Conservation (phyloP, 139 green algal genomes). For the Pseudopediastrum boryanum region DNA sequence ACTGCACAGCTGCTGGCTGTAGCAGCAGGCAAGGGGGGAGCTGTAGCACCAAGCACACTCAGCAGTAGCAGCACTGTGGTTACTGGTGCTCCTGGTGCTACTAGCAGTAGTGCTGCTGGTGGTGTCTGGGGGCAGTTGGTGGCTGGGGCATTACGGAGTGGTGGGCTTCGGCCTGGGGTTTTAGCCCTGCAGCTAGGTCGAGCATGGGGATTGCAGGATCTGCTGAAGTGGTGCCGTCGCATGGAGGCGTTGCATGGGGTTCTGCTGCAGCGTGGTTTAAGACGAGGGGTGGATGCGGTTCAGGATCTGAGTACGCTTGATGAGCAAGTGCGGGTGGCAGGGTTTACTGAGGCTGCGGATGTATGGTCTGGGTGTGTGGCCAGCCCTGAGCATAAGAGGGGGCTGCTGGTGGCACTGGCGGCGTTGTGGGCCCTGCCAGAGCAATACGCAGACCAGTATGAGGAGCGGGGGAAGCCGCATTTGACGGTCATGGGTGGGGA, state of each 20-base stretch:
- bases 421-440: slow-evolving; percentile 63
- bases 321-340: slow-evolving; percentile 40
- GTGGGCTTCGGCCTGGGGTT: slow-evolving; percentile 54
- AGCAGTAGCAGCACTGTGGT: slow-evolving; percentile 21
- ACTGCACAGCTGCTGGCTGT: slow-evolving; percentile 62
- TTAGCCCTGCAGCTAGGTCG: slow-evolving; percentile 60
- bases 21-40: slow-evolving; percentile 56
- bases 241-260: slow-evolving; percentile 57
- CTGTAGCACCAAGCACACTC: slow-evolving; percentile 38
- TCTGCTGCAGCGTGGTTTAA: slow-evolving; percentile 18
- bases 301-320: slow-evolving; percentile 32
- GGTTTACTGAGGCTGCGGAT: slow-evolving; percentile 55
- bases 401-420: slow-evolving; percentile 59
- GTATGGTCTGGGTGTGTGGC: slow-evolving; percentile 52
- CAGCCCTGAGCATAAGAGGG: slow-evolving; percentile 28
- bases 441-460: slow-evolving; percentile 46
- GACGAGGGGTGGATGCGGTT: neutral
- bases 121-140: slow-evolving; percentile 32
- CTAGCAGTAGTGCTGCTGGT: neutral
- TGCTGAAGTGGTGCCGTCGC: slow-evolving; percentile 85
- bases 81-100: neutral
- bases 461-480: slow-evolving; percentile 67
- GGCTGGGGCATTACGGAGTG: slow-evolving; percentile 43
- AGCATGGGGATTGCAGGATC: slow-evolving; percentile 72
- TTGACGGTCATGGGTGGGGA: slow-evolving; percentile 33